Evolutionary conservation across 2,329 filamentous ascomycete genomes (phyloP).

Genomic region (Hypoxylon sp.): DNA sequence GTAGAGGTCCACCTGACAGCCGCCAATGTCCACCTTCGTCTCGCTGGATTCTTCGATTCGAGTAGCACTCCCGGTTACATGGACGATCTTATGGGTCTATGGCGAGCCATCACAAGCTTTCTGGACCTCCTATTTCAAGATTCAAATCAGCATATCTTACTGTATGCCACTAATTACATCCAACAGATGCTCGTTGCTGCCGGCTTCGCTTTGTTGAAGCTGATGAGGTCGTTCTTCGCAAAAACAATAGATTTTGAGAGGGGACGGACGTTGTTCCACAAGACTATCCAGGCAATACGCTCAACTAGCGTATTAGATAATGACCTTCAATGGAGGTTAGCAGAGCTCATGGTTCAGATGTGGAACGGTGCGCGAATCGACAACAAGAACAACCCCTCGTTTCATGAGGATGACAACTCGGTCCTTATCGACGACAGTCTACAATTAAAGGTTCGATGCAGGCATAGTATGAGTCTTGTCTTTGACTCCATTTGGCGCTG

Average conservation of each 20-base stretch:
- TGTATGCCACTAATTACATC: slow-evolving; percentile 81
- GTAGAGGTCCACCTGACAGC: slow-evolving; percentile 79
- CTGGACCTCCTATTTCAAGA: slow-evolving; percentile 75
- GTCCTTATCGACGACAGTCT: slow-evolving; percentile 77
- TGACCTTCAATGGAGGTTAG: slow-evolving; percentile 83
- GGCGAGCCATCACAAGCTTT: slow-evolving; percentile 79
- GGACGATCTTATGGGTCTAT: slow-evolving; percentile 81
- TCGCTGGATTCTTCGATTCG: slow-evolving; percentile 86
- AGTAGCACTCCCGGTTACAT: slow-evolving; percentile 79
- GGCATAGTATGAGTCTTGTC: slow-evolving; percentile 87
- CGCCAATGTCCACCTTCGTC: slow-evolving; percentile 80
- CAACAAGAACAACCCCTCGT: slow-evolving; percentile 61
- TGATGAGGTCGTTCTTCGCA: slow-evolving; percentile 83
- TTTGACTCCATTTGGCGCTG: slow-evolving; percentile 90
- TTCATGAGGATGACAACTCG: slow-evolving; percentile 65
- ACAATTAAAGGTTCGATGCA: slow-evolving; percentile 84
- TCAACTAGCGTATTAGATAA: slow-evolving; percentile 82
- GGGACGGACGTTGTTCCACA: slow-evolving; percentile 78
- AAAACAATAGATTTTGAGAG: slow-evolving; percentile 78
- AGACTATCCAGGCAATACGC: slow-evolving; percentile 78
- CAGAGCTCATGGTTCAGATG: slow-evolving; percentile 89
- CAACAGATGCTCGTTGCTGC: slow-evolving; percentile 90
- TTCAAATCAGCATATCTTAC: slow-evolving; percentile 71
- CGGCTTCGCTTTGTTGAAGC: slow-evolving; percentile 82
- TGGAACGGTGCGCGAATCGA: slow-evolving; percentile 80